phyloP scores from a whole-genome alignment of 345 rosid species.

The Gossypium turneri region DNA sequence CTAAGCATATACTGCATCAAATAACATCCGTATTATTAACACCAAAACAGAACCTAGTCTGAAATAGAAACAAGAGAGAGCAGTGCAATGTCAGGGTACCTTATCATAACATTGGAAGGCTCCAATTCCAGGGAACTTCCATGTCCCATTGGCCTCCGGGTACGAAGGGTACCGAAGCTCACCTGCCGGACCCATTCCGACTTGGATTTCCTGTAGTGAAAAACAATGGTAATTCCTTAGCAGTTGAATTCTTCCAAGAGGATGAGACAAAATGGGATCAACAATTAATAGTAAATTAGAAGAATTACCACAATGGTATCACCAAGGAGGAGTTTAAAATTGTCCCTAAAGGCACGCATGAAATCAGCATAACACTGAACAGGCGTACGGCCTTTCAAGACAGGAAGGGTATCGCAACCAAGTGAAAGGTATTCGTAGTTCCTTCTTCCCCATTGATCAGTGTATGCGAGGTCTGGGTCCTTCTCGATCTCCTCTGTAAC shows the following conservation, averaged over 20 bases:
- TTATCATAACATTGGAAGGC: slow-evolving; percentile 97
- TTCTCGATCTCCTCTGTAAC: no score
- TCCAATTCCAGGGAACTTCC: slow-evolving; percentile 97
- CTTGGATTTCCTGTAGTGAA: slow-evolving; percentile 79
- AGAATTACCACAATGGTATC: slow-evolving; percentile 80
- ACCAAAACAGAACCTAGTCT: background rate
- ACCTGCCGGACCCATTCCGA: slow-evolving; percentile 99
- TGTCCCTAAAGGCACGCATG: slow-evolving; percentile 88
- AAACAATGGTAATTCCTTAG: slow-evolving; percentile 5
- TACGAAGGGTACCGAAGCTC: slow-evolving; percentile 93
- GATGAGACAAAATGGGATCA: no score
- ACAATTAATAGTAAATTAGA: background rate
- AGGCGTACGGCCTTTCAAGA: slow-evolving; percentile 76
- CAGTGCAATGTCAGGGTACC: slow-evolving; percentile 28
- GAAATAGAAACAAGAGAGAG: background rate
- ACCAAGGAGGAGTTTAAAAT: slow-evolving; percentile 73
- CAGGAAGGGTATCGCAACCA: slow-evolving; percentile 85
- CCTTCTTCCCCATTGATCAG: no score
- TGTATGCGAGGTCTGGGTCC: no score
- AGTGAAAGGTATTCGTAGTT: no score
- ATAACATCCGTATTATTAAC: background rate
- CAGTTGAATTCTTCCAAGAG: background rate
- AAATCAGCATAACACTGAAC: slow-evolving; percentile 92
- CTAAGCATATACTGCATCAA: slow-evolving; percentile 69
- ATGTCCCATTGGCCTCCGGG: slow-evolving; percentile 77